Evolutionary conservation across 1,139 yeast genomes (phyloP), one percentile per base, ranked within the genome.

Genomic region (Hansenula sp.): DNA sequence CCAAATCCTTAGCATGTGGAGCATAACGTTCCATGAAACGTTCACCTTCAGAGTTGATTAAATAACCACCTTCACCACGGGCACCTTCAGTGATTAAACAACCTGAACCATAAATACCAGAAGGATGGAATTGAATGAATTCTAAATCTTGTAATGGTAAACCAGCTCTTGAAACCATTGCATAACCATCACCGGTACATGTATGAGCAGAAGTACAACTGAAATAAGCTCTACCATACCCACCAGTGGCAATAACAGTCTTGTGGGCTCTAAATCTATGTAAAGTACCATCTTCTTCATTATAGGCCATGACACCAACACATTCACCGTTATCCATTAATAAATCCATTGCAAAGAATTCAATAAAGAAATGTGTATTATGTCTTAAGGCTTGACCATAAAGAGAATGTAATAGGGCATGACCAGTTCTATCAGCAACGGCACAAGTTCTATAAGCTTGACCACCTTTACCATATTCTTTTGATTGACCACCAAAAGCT

Each of bases 381-480:
- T 90, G 96, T 72, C 96, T 82, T 63, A 93, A 78, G 33, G 97
- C 88, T 74, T 93, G 99, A 57, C 99, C 98, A 67, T 93, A 93
- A 56, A 93, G 76, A 38, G 98, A 86, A 72, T 93, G 99, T 70
- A 93, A 79, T 64, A 93, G 75, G 36, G 99, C 97, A 66, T 93
- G 99, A 44, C 99, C 99, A 45, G 99, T 93, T 78, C 99, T 84
- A 72, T 93, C 99, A 44, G 99, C 99, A 44, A 93, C 99, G 38
- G 99, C 99, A 74, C 98, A 93, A 48, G 98, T 91, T 75, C 99
- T 84, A 77, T 93, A 93, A 48, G 99, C 99, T 73, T 93, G 99
- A 50, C 99, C 99, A 63, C 96, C 97, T 68, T 93, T 90, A 66
- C 99, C 99, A 69, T 72, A 90, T 58, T 93, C 96, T 70, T 80